A percentile compares a stretch with the other conserved stretches of the same genome.
phyloP scores from a whole-genome alignment of 306 rosid species.

The Cercis canadensis region DNA sequence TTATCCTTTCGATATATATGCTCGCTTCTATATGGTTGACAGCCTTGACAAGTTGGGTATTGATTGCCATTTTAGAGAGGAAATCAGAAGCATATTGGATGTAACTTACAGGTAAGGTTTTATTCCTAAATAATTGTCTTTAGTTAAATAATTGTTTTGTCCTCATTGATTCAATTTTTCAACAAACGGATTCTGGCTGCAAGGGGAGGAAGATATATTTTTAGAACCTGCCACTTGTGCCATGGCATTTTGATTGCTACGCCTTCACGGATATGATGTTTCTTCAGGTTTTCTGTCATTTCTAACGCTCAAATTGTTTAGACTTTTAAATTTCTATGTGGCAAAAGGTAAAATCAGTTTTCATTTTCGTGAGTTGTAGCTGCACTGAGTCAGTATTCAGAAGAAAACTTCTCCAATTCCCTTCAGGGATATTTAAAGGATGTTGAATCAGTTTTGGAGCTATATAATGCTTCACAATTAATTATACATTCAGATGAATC shows the following conservation, averaged over 20 bases:
- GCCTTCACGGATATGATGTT: conserved; percentile 74
- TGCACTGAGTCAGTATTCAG: conserved; percentile 44
- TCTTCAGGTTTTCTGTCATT: conserved; percentile 58
- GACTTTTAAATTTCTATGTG: too few relatives aligned
- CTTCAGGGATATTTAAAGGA: conserved; percentile 57
- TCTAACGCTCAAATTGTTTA: neutral
- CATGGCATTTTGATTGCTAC: conserved; percentile 76
- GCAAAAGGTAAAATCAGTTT: neutral
- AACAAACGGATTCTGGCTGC: conserved; percentile 62
- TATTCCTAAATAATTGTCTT: too few relatives aligned
- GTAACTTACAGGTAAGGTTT: conserved; percentile 71
- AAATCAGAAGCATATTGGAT: conserved; percentile 66
- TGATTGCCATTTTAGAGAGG: conserved; percentile 67
- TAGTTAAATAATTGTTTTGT: too few relatives aligned
- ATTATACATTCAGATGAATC: conserved; percentile 44
- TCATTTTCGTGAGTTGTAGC: conserved; percentile 34
- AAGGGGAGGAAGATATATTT: conserved; percentile 68
- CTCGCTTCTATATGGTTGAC: conserved; percentile 72
- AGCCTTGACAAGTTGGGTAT: conserved; percentile 78
- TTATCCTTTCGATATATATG: conserved; percentile 73
- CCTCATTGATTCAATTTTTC: neutral
- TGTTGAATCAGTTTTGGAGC: conserved; percentile 45
- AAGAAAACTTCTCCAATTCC: conserved; percentile 45
- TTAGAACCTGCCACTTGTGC: conserved; percentile 75
- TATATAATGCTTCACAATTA: conserved; percentile 59